phyloP scores from a whole-genome alignment of 176 grass and related monocot genomes.

The Oryza brachyantha region DNA sequence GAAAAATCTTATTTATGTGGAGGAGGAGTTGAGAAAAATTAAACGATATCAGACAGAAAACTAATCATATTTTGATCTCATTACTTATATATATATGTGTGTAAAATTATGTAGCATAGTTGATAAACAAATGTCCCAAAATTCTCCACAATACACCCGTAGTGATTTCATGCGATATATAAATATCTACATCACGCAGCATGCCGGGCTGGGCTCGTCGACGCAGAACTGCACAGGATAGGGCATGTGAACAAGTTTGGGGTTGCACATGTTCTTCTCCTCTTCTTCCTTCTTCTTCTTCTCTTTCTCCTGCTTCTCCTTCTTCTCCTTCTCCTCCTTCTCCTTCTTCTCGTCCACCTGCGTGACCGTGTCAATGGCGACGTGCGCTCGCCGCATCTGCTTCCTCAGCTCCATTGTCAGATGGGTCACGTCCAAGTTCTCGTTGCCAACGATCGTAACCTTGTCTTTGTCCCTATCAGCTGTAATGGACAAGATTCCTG shows the following conservation, averaged over 20 bases:
- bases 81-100: background rate
- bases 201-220: background rate
- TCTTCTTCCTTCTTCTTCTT: background rate
- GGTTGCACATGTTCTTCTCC: background rate
- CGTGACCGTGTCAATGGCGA: background rate
- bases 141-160: background rate
- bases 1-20: background rate
- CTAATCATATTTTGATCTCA: background rate
- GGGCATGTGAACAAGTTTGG: background rate
- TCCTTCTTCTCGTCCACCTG: background rate
- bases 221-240: background rate
- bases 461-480: background rate
- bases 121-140: background rate
- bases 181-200: background rate
- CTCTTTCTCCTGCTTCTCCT: background rate
- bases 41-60: background rate
- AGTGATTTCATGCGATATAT: background rate
- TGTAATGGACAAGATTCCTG: background rate
- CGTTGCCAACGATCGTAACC: background rate
- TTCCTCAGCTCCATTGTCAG: background rate
- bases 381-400: background rate
- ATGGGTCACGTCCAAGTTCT: background rate
- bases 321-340: background rate
- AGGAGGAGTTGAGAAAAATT: background rate
- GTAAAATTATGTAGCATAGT: background rate